Evolutionary conservation across 2,329 filamentous ascomycete genomes (phyloP).

Genomic region (Coniochaeta ligniaria): DNA sequence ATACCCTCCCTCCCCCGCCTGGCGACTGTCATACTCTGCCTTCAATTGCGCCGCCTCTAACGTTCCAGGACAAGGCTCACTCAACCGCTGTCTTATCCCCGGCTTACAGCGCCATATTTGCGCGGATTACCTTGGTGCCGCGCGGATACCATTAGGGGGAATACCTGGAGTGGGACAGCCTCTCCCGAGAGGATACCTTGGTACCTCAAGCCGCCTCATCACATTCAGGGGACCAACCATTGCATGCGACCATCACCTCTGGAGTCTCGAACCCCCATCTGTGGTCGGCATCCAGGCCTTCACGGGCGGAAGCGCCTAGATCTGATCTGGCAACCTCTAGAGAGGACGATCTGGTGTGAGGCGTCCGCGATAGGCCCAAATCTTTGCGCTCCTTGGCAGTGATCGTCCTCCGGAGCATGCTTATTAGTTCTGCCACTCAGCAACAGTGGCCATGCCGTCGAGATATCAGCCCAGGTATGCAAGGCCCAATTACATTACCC

Average conservation of each 20-base stretch:
- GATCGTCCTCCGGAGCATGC: background rate
- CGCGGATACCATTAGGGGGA: background rate
- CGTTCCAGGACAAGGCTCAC: background rate
- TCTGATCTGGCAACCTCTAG: background rate
- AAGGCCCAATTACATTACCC: background rate
- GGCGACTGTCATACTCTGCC: background rate
- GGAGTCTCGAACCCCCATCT: background rate
- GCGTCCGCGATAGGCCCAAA: background rate
- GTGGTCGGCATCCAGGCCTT: background rate
- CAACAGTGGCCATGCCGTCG: background rate
- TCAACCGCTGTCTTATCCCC: background rate
- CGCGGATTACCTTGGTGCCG: background rate
- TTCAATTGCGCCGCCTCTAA: background rate
- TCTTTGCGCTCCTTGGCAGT: background rate
- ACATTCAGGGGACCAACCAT: background rate
- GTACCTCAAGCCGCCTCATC: background rate
- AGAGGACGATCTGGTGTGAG: background rate
- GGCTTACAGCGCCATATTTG: background rate
- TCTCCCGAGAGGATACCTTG: background rate
- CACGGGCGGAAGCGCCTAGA: background rate
- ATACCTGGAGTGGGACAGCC: background rate
- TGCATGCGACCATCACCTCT: background rate
- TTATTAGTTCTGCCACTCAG: background rate
- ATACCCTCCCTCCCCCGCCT: background rate
- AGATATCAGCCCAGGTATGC: constrained; percentile 2